A percentile compares a stretch with the other conserved stretches of the same genome.
phyloP scores from a whole-genome alignment of 78 protist genomes.

The Cyanophora paradoxa region DNA sequence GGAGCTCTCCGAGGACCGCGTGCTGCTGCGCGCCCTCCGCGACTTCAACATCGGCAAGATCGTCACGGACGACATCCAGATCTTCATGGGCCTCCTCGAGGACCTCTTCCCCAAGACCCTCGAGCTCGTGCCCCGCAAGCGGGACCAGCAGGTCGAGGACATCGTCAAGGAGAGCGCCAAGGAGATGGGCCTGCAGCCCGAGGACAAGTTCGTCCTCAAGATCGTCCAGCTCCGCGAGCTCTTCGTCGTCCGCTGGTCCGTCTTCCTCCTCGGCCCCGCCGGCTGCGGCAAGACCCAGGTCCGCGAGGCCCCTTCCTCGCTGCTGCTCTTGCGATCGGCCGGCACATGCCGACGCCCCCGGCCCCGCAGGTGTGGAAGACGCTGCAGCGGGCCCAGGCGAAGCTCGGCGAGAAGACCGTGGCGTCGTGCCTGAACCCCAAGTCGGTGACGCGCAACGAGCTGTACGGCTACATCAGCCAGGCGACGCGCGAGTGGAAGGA shows the following conservation, averaged over 20 bases:
- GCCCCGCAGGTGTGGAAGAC: conserved; percentile 45
- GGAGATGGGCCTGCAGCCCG: conserved; percentile 39
- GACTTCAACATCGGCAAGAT: conserved; percentile 80
- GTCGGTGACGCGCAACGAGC: conserved; percentile 71
- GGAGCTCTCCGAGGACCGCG: conserved; percentile 53
- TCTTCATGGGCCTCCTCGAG: conserved; percentile 57
- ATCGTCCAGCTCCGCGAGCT: conserved; percentile 65
- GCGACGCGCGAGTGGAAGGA: conserved; percentile 75
- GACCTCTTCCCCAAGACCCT: conserved; percentile 59
- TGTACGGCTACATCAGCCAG: conserved; percentile 67
- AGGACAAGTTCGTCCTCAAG: conserved; percentile 63
- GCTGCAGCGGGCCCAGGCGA: conserved; percentile 26
- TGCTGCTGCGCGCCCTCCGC: conserved; percentile 74
- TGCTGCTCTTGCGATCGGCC: too few species aligned
- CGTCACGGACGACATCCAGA: conserved; percentile 53
- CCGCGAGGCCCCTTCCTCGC: too few species aligned
- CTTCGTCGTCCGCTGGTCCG: conserved; percentile 67
- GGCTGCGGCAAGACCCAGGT: conserved; percentile 78
- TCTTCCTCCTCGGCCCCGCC: conserved; percentile 71
- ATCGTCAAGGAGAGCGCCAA: not conserved
- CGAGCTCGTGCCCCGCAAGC: conserved; percentile 33
- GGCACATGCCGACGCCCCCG: too few species aligned
- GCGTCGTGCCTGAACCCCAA: conserved; percentile 58
- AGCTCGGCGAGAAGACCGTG: conserved; percentile 3
- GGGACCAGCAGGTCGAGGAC: conserved; percentile 36